phyloP scores from a whole-genome alignment of 2,329 filamentous ascomycete genomes.

The Beauveria caledonica region DNA sequence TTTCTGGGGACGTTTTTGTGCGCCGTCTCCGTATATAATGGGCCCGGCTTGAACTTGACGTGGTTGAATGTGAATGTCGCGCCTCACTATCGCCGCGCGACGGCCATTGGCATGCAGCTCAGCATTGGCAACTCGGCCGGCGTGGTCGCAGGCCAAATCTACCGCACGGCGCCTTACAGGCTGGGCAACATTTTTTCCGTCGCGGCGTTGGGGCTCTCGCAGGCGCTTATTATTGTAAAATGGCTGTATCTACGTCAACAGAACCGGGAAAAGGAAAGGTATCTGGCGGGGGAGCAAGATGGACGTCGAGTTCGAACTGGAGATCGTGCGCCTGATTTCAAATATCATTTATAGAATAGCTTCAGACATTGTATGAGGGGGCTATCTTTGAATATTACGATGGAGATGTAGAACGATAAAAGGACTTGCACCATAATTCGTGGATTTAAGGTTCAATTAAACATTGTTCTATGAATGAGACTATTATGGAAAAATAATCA shows the following conservation, averaged over 20 bases:
- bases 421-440: too few species aligned
- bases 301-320: constrained; percentile 36
- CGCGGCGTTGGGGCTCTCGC: constrained; percentile 21
- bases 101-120: constrained; percentile 37
- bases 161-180: constrained; percentile 24
- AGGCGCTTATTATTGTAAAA: constrained; percentile 29
- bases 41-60: constrained; percentile 37
- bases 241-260: constrained; percentile 34
- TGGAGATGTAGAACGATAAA: too few species aligned
- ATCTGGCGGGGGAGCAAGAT: constrained; percentile 33
- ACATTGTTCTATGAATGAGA: too few species aligned
- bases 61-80: constrained; percentile 39
- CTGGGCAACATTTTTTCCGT: constrained; percentile 23
- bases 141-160: constrained; percentile 33
- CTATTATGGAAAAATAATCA: too few species aligned
- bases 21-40: constrained; percentile 38
- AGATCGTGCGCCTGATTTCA: constrained; percentile 39
- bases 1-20: constrained; percentile 43
- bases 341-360: constrained; percentile 29
- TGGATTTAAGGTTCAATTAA: too few species aligned
- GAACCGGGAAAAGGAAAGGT: constrained; percentile 31
- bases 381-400: too few species aligned
- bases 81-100: constrained; percentile 37
- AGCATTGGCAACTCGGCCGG: constrained; percentile 39
- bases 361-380: too few species aligned